phyloP scores from a whole-genome alignment of 2,329 filamentous ascomycete species.

The Talaromyces funiculosus region DNA sequence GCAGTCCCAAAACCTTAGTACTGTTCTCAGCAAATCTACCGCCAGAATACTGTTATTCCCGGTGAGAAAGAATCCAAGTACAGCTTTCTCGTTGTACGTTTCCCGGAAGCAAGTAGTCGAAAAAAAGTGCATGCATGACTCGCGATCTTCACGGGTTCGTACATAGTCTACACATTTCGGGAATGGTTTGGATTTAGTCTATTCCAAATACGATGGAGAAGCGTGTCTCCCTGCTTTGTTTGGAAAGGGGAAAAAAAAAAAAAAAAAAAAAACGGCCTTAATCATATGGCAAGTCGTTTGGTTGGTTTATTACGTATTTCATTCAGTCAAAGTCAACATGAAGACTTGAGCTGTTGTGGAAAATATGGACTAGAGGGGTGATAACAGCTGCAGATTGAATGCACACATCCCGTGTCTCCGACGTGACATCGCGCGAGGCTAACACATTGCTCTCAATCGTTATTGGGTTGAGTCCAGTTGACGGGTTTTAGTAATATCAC shows the following conservation, averaged over 20 bases:
- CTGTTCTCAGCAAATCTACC: background rate
- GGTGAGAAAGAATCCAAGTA: no score
- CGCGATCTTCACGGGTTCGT: constrained; percentile 6
- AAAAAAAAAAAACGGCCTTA: no score
- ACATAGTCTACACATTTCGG: background rate
- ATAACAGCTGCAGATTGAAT: background rate
- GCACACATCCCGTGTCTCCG: constrained; percentile 4
- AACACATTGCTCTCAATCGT: background rate
- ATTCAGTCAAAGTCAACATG: background rate
- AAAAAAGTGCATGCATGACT: background rate
- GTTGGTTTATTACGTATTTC: background rate
- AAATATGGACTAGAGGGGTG: background rate
- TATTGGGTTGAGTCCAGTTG: background rate
- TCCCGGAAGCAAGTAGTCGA: background rate
- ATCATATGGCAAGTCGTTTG: background rate
- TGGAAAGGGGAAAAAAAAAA: no score
- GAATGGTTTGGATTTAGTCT: background rate
- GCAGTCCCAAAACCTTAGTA: background rate
- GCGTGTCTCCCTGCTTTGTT: no score
- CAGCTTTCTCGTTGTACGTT: background rate
- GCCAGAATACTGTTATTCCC: background rate
- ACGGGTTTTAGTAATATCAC: background rate
- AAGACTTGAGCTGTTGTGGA: background rate
- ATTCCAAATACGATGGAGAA: background rate
- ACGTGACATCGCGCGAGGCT: constrained; percentile 5